Evolutionary conservation across 73 alveolate species (phyloP), one percentile per base, ranked within the genome.

Genomic region (Blepharisma stoltei): DNA sequence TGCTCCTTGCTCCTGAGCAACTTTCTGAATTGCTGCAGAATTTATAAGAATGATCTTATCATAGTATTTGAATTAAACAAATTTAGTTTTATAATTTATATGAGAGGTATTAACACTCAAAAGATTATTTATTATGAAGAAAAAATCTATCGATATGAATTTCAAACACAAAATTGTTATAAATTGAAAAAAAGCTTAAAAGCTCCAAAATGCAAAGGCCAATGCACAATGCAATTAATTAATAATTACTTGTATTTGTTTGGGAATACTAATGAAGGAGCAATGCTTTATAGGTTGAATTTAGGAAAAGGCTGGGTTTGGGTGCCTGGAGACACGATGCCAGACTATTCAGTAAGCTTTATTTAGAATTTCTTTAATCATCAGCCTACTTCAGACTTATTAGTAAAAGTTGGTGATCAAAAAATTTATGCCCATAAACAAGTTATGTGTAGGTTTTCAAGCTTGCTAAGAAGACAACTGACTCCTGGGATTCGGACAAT

Each of bases 171-270:
- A 14, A 18, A 25, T 25, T 60, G 73, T 4, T 38, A 60, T 25
- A 60, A 60, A 60, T 38, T 60, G 14, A 60, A 60, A 25, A 60
- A 60, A 5, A 60, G 73, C 23, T 25, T 60, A 38, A 60, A 60
- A 60, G 14, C 73, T 25, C 73, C 73, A 60, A 60, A 60, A 60
- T 38, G 14, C 11, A 60, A 25, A 60, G 73, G 73, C 14, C 73
- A 60, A 5, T 14, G 73, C 73, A 60, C 73, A 60, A 60, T 60
- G 73, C 73, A 60, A 60, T 60, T 60, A 25, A 11, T 60, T 18
- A 38, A 60, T 25, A 60, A 60, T 8, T 25, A 60, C 46, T 25
- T 60, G 11, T 60, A 60, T 60, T 60, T 60, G 5, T 60, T 60
- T 25, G 73, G 73, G 5, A 60, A 60, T 38, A 60, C 73, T 20